These are phyloP conservation scores for Madurella mycetomatis DNA, from an alignment of 2,329 filamentous ascomycete genomes.

Conservation along the genomic window DNA sequence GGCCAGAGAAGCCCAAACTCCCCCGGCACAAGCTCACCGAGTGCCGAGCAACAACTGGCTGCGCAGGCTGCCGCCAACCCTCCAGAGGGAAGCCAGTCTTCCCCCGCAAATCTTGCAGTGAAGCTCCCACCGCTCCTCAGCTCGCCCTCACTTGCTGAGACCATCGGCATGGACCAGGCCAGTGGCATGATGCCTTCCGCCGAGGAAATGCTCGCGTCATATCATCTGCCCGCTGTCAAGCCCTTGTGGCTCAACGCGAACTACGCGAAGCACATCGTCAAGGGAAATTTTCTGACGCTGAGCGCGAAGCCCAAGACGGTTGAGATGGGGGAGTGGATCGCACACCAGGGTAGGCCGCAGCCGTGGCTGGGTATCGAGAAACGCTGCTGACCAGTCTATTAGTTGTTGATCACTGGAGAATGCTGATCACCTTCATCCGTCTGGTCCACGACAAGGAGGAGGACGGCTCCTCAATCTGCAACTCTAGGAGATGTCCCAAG, in stretches of 20 bases:
- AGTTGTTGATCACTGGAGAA: constrained; percentile 91
- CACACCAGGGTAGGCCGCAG: constrained; percentile 70
- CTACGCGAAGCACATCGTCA: constrained; percentile 83
- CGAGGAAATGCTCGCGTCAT: constrained; percentile 54
- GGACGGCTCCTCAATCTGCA: constrained; percentile 75
- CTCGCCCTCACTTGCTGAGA: constrained; percentile 60
- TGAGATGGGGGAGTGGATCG: constrained; percentile 92
- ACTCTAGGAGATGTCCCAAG: constrained; percentile 74
- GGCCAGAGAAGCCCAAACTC: constrained; percentile 27
- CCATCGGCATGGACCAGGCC: constrained; percentile 64
- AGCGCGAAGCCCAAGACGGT: constrained; percentile 90
- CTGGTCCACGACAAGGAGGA: constrained; percentile 84
- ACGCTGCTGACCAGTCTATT: constrained; percentile 2
- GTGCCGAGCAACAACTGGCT: constrained; percentile 14
- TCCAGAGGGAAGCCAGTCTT: constrained; percentile 48
- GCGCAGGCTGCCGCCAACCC: constrained; percentile 39
- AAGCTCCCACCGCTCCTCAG: constrained; percentile 59
- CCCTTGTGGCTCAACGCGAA: constrained; percentile 72
- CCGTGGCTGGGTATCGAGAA: neutral
- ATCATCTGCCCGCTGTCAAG: constrained; percentile 61
- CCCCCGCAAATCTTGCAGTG: constrained; percentile 43
- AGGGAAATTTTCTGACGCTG: constrained; percentile 95
- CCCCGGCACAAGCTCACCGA: constrained; percentile 18
- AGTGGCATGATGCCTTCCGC: constrained; percentile 43
- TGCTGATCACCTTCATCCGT: constrained; percentile 83